Evolutionary conservation across 352 stramenopile genomes (phyloP).

Genomic region (Phytophthora colocasiae): DNA sequence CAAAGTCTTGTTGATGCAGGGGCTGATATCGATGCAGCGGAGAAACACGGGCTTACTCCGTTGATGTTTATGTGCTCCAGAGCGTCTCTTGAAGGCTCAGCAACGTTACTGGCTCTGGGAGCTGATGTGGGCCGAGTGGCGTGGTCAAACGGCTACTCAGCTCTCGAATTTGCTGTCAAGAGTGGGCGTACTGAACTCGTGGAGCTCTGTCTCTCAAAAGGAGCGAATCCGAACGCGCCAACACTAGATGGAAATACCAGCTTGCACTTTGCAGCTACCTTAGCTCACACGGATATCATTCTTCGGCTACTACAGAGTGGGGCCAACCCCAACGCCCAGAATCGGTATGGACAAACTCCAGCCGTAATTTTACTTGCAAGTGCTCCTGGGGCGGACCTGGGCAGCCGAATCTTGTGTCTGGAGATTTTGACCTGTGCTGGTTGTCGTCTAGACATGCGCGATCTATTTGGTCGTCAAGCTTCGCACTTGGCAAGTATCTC

Average conservation of each 20-base stretch:
- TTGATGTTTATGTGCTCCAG: slow-evolving; percentile 78
- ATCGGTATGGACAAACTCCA: slow-evolving; percentile 77
- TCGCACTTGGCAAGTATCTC: slow-evolving; percentile 59
- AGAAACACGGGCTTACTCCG: slow-evolving; percentile 76
- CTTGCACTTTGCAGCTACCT: slow-evolving; percentile 69
- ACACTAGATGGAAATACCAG: slow-evolving; percentile 76
- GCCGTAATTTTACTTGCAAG: slow-evolving; percentile 57
- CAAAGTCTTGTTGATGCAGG: slow-evolving; percentile 61
- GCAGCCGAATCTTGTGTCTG: slow-evolving; percentile 52
- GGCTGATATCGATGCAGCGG: slow-evolving; percentile 64
- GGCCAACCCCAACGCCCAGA: slow-evolving; percentile 65
- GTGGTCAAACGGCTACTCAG: slow-evolving; percentile 81
- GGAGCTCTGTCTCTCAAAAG: slow-evolving; percentile 73
- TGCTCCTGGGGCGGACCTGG: slow-evolving; percentile 19
- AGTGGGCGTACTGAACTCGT: slow-evolving; percentile 57
- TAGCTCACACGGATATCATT: slow-evolving; percentile 58
- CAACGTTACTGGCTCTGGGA: slow-evolving; percentile 77
- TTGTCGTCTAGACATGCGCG: slow-evolving; percentile 52
- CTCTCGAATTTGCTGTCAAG: slow-evolving; percentile 67
- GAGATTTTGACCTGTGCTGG: slow-evolving; percentile 61
- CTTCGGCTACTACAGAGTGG: slow-evolving; percentile 59
- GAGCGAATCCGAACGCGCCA: slow-evolving; percentile 62
- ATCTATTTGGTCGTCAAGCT: slow-evolving; percentile 73
- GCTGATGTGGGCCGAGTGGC: slow-evolving; percentile 64
- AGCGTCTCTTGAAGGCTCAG: slow-evolving; percentile 70